A percentile compares a stretch with the other conserved stretches of the same genome.
These are phyloP conservation scores for Thuja plicata DNA, from an alignment of 83 land plant genomes.

Conservation along the genomic window DNA sequence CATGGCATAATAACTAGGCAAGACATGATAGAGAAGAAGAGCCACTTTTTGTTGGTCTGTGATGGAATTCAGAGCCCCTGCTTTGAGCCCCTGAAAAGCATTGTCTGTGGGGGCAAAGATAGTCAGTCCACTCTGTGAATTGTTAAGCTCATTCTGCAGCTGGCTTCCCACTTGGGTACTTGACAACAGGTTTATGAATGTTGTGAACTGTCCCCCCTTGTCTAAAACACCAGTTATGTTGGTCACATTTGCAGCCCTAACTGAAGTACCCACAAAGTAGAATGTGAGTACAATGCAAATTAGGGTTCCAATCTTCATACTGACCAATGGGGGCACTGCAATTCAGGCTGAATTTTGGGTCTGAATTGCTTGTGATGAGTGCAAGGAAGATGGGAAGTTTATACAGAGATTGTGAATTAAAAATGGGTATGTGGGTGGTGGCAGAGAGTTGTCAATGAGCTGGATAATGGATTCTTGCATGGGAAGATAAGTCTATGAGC, in stretches of 20 bases:
- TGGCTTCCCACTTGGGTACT: background rate
- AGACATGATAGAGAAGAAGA: background rate
- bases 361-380: no score
- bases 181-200: background rate
- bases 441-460: background rate
- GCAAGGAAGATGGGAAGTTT: background rate
- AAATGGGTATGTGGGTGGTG: background rate
- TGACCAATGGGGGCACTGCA: no score
- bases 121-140: background rate
- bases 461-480: background rate
- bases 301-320: no score
- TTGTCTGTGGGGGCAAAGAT: background rate
- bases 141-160: background rate
- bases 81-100: background rate
- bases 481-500: background rate
- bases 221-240: background rate
- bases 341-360: no score
- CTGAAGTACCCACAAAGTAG: background rate
- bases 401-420: background rate
- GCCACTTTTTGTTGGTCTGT: background rate
- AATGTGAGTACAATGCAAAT: no score
- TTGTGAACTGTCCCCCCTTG: background rate
- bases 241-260: background rate
- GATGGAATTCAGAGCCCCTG: background rate
- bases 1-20: background rate